Evolutionary conservation across 176 grass and related monocot species (phyloP).

Genomic region (Rhynchospora pubera): DNA sequence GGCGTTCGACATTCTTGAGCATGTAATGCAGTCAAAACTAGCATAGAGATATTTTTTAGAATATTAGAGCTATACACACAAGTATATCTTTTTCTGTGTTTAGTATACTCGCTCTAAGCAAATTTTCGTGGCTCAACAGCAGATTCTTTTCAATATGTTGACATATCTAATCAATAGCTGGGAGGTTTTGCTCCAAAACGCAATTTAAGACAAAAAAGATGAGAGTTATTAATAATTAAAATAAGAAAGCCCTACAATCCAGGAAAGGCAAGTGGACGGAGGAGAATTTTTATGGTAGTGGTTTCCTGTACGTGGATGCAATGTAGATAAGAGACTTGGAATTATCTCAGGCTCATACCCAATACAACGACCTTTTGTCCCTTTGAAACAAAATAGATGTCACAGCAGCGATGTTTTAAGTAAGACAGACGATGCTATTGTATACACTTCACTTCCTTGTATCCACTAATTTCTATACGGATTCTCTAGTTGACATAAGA

Average conservation of each 20-base stretch:
- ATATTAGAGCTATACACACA: too few species aligned
- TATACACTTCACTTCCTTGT: neutral
- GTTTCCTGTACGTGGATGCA: slow-evolving; percentile 2
- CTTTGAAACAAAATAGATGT: neutral
- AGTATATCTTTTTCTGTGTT: neutral
- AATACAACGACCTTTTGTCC: slow-evolving; percentile 18
- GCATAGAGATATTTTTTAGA: neutral
- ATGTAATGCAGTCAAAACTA: neutral
- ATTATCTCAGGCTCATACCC: slow-evolving; percentile 10
- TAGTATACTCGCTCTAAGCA: neutral
- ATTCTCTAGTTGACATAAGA: neutral
- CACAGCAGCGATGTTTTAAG: neutral
- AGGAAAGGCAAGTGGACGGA: neutral
- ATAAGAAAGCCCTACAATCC: neutral
- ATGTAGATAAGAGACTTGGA: slow-evolving; percentile 18
- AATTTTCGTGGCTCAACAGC: neutral
- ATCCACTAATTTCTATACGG: slow-evolving; percentile 8
- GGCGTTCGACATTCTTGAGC: neutral
- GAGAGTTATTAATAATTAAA: neutral
- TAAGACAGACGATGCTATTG: neutral
- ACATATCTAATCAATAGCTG: neutral
- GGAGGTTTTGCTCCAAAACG: neutral
- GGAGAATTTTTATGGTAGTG: neutral
- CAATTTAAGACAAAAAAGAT: neutral
- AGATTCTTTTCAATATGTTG: neutral